Evolutionary conservation across 345 rosid species (phyloP).

Genomic region (Pistacia vera): DNA sequence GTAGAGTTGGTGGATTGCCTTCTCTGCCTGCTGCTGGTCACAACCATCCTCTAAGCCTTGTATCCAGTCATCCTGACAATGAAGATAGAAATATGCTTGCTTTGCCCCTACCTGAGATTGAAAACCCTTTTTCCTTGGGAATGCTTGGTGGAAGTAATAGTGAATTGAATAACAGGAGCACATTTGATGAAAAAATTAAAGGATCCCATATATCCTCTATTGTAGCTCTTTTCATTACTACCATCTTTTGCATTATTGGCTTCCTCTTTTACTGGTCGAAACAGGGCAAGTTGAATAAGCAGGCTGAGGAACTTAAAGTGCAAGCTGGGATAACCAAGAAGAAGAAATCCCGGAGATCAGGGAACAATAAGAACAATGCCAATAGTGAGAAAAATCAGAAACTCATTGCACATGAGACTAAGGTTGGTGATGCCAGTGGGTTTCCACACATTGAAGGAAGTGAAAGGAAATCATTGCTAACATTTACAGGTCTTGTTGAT

Average conservation of each 20-base stretch:
- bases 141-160: conserved; percentile 29
- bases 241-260: conserved; percentile 39
- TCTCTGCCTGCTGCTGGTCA: conserved; percentile 39
- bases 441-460: conserved; percentile 29
- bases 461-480: conserved; percentile 25
- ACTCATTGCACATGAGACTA: conserved; percentile 19
- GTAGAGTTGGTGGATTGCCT: conserved; percentile 31
- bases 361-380: conserved; percentile 40
- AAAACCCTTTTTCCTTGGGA: conserved; percentile 27
- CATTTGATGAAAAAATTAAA: conserved; percentile 20
- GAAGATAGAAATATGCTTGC: conserved; percentile 33
- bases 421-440: conserved; percentile 20
- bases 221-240: conserved; percentile 22
- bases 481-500: conserved; percentile 37
- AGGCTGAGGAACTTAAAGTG: conserved; percentile 33
- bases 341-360: conserved; percentile 43
- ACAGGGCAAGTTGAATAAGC: conserved; percentile 39
- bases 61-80: conserved; percentile 44
- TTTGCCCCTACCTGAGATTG: conserved; percentile 43
- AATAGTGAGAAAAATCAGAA: conserved; percentile 31
- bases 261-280: conserved; percentile 33
- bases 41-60: conserved; percentile 33
- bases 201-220: conserved; percentile 21
- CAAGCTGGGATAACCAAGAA: conserved; percentile 34
- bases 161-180: conserved; percentile 17